Base-by-base conservation (phyloP, 306 rosid species). In the Lathyrus sativus region DNA sequence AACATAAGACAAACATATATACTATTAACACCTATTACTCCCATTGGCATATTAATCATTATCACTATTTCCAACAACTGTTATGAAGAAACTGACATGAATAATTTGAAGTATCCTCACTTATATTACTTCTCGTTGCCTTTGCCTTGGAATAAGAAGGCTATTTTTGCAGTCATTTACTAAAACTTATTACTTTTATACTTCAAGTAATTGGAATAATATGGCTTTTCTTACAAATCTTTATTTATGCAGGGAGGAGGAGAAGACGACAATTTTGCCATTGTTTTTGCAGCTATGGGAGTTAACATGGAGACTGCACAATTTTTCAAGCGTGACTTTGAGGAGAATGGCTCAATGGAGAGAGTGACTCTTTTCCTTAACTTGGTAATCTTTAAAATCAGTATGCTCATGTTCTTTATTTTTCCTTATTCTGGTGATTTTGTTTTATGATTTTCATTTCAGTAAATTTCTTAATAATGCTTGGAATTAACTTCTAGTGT, bases 261-360 rank as follows among this genome's bases (percentile, higher is more conserved):
- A 26, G 92, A 78, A 80, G 99, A 90, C 26, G 99, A 95, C 87
- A 90, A 95, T 74, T 95, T 95, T 75, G 99, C 99, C 79, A 95
- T 90, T 78, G 99, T 93, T 74, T 95, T 95, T 85, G 99, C 99
- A 12, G 99, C 99, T 76, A 95, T 95, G 99, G 99, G 99, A 73
- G 99, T 95, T 72, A 95, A 95, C 82, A 95, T 95, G 99, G 99
- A 95, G 83, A 87, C 99, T 65, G 99, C 99, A 18, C 99, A 95
- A 82, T 95, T 95, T 78, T 95, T 95, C 68, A 95, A 95, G 76
- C 97, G 99, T 43, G 99, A 95, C 83, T 95, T 95, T 75, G 99
- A 95, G 90, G 99, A 95, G 82, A 90, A 95, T 81, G 99, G 99
- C 44, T 95, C 99, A 33, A 95, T 95, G 99, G 99, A 95, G 87